These are phyloP conservation scores for Agaricus subrufescens DNA, from an alignment of 768 basidiomycete genomes.

Conservation along the genomic window DNA sequence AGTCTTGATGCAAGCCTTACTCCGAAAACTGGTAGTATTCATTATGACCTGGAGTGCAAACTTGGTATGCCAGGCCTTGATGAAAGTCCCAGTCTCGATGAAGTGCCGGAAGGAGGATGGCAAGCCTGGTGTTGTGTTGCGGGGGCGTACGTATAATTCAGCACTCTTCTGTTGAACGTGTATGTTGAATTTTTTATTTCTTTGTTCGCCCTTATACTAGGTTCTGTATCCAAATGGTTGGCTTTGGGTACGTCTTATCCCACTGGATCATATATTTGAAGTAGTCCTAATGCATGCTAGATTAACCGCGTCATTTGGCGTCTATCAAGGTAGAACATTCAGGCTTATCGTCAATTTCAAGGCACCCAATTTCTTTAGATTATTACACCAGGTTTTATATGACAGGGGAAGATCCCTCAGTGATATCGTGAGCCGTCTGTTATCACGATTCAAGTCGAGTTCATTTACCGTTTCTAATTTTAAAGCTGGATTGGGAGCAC, in stretches of 20 bases:
- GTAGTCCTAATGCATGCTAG: neutral
- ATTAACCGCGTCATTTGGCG: conserved; percentile 13
- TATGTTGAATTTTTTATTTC: no score
- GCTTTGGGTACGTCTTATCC: conserved; percentile 17
- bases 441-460: neutral
- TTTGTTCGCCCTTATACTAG: neutral
- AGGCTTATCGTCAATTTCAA: neutral
- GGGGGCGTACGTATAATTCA: conserved; percentile 8
- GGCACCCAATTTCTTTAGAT: conserved; percentile 9
- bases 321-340: conserved; percentile 17
- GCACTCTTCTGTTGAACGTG: neutral
- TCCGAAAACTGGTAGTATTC: no score
- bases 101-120: conserved; percentile 12
- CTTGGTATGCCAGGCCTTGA: no score
- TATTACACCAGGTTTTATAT: conserved; percentile 23
- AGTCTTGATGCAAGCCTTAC: no score
- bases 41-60: no score
- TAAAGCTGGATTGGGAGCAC: conserved; percentile 24
- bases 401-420: conserved; percentile 14
- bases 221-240: conserved; percentile 16
- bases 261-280: neutral
- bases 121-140: conserved; percentile 12
- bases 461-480: no score
- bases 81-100: no score
- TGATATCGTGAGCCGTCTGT: conserved; percentile 16